These are phyloP conservation scores for Aspergillus tanneri DNA, from an alignment of 2,329 filamentous ascomycete genomes.

Conservation along the genomic window DNA sequence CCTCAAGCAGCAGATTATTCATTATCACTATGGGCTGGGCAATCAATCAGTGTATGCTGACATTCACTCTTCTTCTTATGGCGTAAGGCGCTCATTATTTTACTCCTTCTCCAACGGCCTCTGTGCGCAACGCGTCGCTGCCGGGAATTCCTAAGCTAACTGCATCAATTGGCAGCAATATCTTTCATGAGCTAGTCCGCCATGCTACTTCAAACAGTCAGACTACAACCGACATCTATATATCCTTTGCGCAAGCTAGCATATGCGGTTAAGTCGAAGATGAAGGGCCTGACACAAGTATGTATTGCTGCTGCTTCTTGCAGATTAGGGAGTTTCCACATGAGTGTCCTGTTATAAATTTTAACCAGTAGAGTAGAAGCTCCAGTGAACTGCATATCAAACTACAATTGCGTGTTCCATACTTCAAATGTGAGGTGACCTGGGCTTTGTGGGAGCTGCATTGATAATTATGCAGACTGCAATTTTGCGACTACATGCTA, in stretches of 20 bases:
- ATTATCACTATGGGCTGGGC: too few relatives aligned
- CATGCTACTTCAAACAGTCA: too few relatives aligned
- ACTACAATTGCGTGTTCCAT: neutral
- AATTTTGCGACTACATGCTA: neutral
- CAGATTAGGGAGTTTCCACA: neutral
- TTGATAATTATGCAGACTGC: neutral
- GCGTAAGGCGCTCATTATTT: too few relatives aligned
- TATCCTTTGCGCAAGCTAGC: neutral
- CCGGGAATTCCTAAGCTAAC: too few relatives aligned
- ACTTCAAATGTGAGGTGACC: neutral
- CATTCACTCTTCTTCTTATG: too few relatives aligned
- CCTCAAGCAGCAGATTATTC: too few relatives aligned
- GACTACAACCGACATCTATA: too few relatives aligned
- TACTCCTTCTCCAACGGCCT: too few relatives aligned
- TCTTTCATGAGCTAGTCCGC: too few relatives aligned
- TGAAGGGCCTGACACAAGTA: neutral
- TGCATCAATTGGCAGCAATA: too few relatives aligned
- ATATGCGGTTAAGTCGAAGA: neutral
- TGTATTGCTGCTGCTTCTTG: neutral
- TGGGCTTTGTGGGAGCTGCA: neutral
- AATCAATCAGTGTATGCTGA: too few relatives aligned
- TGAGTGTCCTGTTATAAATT: neutral
- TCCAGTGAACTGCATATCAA: neutral
- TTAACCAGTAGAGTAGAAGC: neutral
- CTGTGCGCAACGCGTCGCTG: too few relatives aligned